phyloP scores from a whole-genome alignment of 1,139 yeast species.

The Diutina sp. region DNA sequence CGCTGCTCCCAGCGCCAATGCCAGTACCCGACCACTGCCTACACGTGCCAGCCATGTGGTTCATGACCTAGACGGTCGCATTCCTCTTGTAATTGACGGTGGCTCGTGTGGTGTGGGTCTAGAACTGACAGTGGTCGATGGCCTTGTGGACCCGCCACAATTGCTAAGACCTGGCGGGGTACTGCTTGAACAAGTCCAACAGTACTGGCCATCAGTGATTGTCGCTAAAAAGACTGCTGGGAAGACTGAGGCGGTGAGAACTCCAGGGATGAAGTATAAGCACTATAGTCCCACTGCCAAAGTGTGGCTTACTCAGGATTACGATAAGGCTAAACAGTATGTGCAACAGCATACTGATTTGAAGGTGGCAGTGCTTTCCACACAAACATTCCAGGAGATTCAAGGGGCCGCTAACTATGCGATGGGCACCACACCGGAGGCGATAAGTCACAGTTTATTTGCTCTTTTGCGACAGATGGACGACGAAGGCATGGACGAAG shows the following conservation, averaged over 20 bases:
- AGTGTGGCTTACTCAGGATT: constrained; percentile 36
- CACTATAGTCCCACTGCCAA: constrained; percentile 89
- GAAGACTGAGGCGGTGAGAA: constrained; percentile 59
- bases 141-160: constrained; percentile 74
- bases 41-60: constrained; percentile 78
- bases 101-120: constrained; percentile 87
- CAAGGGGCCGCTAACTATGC: not conserved
- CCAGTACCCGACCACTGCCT: constrained; percentile 91
- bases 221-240: constrained; percentile 59
- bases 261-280: constrained; percentile 97
- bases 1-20: constrained; percentile 97
- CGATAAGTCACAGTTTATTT: constrained; percentile 67
- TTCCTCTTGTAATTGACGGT: constrained; percentile 85
- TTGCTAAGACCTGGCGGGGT: constrained; percentile 90
- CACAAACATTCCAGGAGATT: not conserved
- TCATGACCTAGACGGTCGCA: constrained; percentile 63
- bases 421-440: constrained; percentile 46
- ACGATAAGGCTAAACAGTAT: not conserved
- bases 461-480: constrained; percentile 62
- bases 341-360: not conserved
- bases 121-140: constrained; percentile 90
- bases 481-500: constrained; percentile 44
- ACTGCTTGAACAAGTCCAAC: constrained; percentile 57
- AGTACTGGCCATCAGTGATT: constrained; percentile 46
- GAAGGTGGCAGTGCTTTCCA: not conserved